phyloP scores from a whole-genome alignment of 2,329 filamentous ascomycete genomes.

The Fusarium pseudoanthophilum region DNA sequence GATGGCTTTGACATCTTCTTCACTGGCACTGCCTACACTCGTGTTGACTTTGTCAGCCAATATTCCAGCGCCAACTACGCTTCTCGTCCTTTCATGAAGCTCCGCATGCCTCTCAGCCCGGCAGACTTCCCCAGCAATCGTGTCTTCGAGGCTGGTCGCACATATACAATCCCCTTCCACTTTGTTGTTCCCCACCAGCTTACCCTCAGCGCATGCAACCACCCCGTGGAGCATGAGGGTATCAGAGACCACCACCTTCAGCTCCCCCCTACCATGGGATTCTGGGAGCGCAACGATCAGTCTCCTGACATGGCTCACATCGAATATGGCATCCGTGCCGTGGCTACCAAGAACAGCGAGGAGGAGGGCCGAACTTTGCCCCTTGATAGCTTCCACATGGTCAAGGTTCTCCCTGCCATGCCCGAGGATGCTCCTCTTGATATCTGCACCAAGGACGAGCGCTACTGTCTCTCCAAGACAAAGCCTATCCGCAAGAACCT shows the following conservation, averaged over 20 bases:
- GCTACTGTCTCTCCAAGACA: constrained; percentile 61
- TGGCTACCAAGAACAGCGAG: constrained; percentile 47
- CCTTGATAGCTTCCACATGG: constrained; percentile 55
- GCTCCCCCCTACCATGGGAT: constrained; percentile 63
- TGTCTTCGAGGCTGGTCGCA: constrained; percentile 59
- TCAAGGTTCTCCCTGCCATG: constrained; percentile 64
- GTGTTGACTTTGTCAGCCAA: constrained; percentile 61
- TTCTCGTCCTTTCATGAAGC: constrained; percentile 65
- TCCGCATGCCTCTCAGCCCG: constrained; percentile 63
- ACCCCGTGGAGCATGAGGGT: constrained; percentile 56
- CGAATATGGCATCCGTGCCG: constrained; percentile 63
- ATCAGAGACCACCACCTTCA: constrained; percentile 64
- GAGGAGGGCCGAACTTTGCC: constrained; percentile 46
- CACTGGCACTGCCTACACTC: constrained; percentile 61
- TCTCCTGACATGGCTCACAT: constrained; percentile 65
- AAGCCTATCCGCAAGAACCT: constrained; percentile 66
- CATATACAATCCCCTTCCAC: constrained; percentile 66
- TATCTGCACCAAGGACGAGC: constrained; percentile 58
- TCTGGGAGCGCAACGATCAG: constrained; percentile 66
- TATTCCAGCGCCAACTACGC: constrained; percentile 60
- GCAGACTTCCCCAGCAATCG: constrained; percentile 59
- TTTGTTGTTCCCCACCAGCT: constrained; percentile 69
- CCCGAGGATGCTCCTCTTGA: constrained; percentile 63
- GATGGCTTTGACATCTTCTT: constrained; percentile 64
- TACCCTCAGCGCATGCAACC: constrained; percentile 66